Base-by-base conservation (phyloP, 495 filamentous ascomycete genomes). In the Pyrenopolyporus hunteri region DNA sequence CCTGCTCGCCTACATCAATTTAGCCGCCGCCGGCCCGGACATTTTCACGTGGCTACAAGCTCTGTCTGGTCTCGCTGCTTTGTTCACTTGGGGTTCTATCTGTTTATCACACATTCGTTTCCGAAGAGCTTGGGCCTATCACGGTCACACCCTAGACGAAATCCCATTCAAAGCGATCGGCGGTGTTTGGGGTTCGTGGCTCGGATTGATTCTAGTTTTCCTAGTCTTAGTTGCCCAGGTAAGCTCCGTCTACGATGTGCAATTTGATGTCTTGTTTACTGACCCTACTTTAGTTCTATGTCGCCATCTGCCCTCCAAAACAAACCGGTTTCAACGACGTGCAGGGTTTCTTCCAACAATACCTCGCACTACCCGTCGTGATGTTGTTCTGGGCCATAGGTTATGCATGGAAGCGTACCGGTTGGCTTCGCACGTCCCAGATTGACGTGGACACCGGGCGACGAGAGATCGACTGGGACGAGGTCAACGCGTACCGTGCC, bases 371-470 rank as follows among this genome's bases (percentile, higher is more conserved):
- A 4, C 81, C 81, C 10, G 70, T 89, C 32, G 80, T 87, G 51
- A 73, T 89, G 10, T n/a, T 72, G 31, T 84, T 82, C 73, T 84
- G 77, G 77, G 49, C 69, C 56, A 62, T 67, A 46, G 85, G 83
- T 20, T 87, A 76, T 63, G 13, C 76, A 31, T 88, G 85, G 86
- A 88, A 87, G 76, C 78, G 83, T 53, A 70, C 73, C 28, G 81
- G 79, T 20, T 87, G 82, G 82, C 72, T 84, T 28, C 69, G 71
- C 19, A 76, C 73, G 19, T 43, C 70, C 36, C 70, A 88, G 60
- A 87, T 89, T 50, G 86, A 89, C 58, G 76, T 89, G 47, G 85
- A 88, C 66, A 80, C 79, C 4, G 85, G 83, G 60, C 78, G 85
- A 31, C 77, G 86, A 13, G 81, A 83, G 70, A 59, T 85, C 16